A percentile compares a stretch with the other conserved stretches of the same genome.
Evolutionary conservation across 164 flowering plant species (phyloP).

Genomic region (Vitis amurensis): DNA sequence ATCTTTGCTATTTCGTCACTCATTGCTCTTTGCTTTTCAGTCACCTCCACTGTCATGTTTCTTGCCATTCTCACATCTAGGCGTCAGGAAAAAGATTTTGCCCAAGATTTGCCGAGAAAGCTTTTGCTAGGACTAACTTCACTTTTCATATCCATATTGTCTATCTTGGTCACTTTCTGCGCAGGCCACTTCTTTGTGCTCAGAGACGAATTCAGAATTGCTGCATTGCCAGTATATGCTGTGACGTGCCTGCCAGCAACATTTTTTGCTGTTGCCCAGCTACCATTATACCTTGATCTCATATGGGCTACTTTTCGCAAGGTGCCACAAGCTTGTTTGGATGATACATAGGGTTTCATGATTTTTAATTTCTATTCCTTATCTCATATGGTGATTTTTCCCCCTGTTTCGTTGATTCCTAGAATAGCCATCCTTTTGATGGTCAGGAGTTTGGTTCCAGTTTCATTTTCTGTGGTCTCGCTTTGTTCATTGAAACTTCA

Average conservation of each 20-base stretch:
- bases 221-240: conserved; percentile 9
- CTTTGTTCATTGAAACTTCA: no score
- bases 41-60: conserved; percentile 21
- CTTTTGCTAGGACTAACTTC: conserved; percentile 22
- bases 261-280: conserved; percentile 5
- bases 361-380: no score
- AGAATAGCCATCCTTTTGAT: no score
- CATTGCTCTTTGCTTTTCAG: conserved; percentile 25
- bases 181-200: conserved; percentile 18
- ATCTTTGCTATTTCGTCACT: conserved; percentile 26
- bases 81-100: conserved; percentile 15
- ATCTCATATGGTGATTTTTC: no score
- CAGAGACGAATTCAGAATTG: background rate
- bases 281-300: conserved; percentile 20
- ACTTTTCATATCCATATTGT: conserved; percentile 20
- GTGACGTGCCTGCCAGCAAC: conserved; percentile 12
- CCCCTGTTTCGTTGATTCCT: no score
- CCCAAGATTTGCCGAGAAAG: conserved; percentile 15
- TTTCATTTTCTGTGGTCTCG: no score
- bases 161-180: conserved; percentile 30
- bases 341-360: no score
- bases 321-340: conserved; percentile 5
- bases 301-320: conserved; percentile 7
- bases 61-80: conserved; percentile 24
- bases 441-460: no score